Base-by-base conservation (phyloP, 768 basidiomycete genomes). In the Termitomyces eurrhizus region DNA sequence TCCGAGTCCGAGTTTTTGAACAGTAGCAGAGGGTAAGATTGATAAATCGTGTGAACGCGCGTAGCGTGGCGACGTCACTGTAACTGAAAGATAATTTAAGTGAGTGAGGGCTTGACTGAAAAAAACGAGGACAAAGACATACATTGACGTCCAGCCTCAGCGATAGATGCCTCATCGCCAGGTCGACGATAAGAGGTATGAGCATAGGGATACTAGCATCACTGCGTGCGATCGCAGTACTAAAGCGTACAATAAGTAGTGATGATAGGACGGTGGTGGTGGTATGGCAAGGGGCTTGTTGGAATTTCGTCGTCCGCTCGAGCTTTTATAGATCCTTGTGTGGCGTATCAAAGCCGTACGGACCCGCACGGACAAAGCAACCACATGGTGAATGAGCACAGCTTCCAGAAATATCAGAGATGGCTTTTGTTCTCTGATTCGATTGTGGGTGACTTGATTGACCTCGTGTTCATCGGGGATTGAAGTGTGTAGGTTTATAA, bases 341-440 rank as follows among this genome's bases (percentile, higher is more conserved):
- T 48, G 24, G 41, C 53, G 61, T 59, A 56, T 64, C 62, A 44
- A 65, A 56, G 59, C 60, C 52, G 35, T 13, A 7, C 35, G 50
- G 32, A 13, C 33, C 33, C 18, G 33, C 9, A 36, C 51, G 35
- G 51, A 36, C 13, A 12, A 52, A 7, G n/a, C 7, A 5, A 36
- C 51, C 51, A 52, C 51, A 52, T 52, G 51, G 51, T 33, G 32
- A 51, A 12, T 35, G 8, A 18, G 18, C 18, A 51, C 49, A 36
- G 12, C 35, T 7, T 52, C n/a, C 24, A 48, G 6, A 52, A 33
- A 51, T 18, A 35, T 35, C 5, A 33, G 8, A 50, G 5, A 51
- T 21, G n/a, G 7, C n/a, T 24, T 4, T 52, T 52, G 35, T 36
- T 36, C 35, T 52, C 9, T 52, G 36, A 2, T 36, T 21, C 7